Evolutionary conservation across 2,329 filamentous ascomycete genomes (phyloP).

Genomic region (Penicillium frequentans): DNA sequence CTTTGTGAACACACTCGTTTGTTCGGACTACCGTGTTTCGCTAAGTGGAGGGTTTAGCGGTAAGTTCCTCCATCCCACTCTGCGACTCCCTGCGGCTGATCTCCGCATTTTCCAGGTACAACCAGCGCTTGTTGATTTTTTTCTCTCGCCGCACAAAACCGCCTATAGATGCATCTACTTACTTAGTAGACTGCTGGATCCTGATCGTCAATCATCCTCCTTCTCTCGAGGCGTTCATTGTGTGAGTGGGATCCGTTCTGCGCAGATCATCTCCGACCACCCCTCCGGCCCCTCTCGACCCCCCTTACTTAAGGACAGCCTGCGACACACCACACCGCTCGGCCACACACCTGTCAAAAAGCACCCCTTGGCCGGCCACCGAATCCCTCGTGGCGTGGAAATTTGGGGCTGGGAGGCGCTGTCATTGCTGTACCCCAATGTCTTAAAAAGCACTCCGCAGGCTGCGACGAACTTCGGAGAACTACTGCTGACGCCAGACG

Average conservation of each 20-base stretch:
- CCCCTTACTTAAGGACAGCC: slow-evolving; percentile 34
- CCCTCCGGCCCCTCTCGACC: slow-evolving; percentile 38
- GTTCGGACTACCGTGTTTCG: slow-evolving; percentile 13
- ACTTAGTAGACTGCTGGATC: slow-evolving; percentile 6
- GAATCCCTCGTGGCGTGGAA: not conserved
- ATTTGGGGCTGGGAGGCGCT: not conserved
- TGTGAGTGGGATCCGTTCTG: slow-evolving; percentile 33
- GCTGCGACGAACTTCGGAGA: not conserved
- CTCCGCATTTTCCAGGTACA: slow-evolving; percentile 35
- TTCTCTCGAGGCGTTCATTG: slow-evolving; percentile 40
- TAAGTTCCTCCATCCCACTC: slow-evolving; percentile 28
- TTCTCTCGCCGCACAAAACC: slow-evolving; percentile 7
- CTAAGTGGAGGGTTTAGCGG: slow-evolving; percentile 20
- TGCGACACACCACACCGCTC: slow-evolving; percentile 31
- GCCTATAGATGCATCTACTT: slow-evolving; percentile 21
- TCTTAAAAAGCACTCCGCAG: not conserved
- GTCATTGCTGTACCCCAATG: not conserved
- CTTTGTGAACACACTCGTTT: slow-evolving; percentile 28
- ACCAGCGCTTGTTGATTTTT: slow-evolving; percentile 13
- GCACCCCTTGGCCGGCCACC: slow-evolving; percentile 13
- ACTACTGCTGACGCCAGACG: not conserved
- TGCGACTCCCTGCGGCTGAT: slow-evolving; percentile 29
- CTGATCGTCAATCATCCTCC: slow-evolving; percentile 11
- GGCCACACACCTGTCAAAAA: slow-evolving; percentile 14
- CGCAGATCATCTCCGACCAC: slow-evolving; percentile 30